Base-by-base conservation (phyloP, 805 yeast genomes). In the Yarrowia sp. region DNA sequence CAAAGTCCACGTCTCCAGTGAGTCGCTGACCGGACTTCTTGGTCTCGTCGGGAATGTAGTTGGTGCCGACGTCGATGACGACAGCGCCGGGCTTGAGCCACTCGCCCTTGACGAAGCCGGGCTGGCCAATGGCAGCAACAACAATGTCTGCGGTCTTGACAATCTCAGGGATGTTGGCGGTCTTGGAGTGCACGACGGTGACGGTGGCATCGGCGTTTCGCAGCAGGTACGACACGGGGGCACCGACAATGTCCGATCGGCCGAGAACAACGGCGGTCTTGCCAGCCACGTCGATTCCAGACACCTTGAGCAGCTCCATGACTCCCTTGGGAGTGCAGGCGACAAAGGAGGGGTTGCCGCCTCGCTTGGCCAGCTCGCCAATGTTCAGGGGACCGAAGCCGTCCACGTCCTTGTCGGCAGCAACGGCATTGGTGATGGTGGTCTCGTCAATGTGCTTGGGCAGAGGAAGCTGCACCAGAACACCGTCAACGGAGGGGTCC, bases 251-350 rank as follows among this genome's bases (percentile, higher is more conserved):
- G 77, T 95, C 98, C n/a, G 97, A 90, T 77, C 98, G 86, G 69
- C 99, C 98, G 71, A 95, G 82, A 32, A 94, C 98, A 68, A 92
- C 97, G 32, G 96, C 97, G 70, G 85, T 83, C 74, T 91, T 86
- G 70, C 98, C 98, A 26, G 86, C 77, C 70, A 91, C 80, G 22
- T 81, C 79, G 38, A 91, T 85, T 5, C 88, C 86, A 66, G 90
- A 85, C 72, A 88, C 84, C 72, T 87, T 84, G 75, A 94, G 82
- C 75, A 94, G 82, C 74, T 88, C 90, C 82, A 94, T 88, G 73
- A 92, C 86, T 70, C 98, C 99, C 78, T 89, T 87, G 67, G 99
- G 99, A 35, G 99, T 94, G 81, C 99, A 94, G 35, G 99, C 98
- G 70, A 89, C 83, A 80, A 91, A 93, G 70, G 81, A 79, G 36